A percentile compares a stretch with the other conserved stretches of the same genome.
Conservation (phyloP, 768 basidiomycete species). For the Tricholoma terreum region DNA sequence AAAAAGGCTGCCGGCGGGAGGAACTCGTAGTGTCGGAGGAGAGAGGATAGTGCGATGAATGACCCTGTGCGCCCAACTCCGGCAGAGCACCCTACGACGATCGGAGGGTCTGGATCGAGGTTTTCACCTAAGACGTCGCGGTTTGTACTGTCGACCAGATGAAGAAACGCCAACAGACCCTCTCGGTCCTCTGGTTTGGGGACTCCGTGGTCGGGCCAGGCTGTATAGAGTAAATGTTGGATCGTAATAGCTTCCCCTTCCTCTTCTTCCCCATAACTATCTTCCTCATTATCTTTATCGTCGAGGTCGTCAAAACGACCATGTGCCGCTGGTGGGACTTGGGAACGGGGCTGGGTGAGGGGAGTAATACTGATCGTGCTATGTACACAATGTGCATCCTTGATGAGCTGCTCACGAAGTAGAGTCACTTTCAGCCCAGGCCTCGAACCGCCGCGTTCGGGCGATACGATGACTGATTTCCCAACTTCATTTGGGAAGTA, state of each 20-base stretch:
- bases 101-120: slow-evolving; percentile 64
- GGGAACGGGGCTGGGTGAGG: slow-evolving; percentile 18
- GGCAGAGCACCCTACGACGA: slow-evolving; percentile 83
- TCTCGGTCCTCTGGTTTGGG: slow-evolving; percentile 57
- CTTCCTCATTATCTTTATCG: slow-evolving; percentile 10
- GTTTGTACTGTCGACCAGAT: slow-evolving; percentile 63
- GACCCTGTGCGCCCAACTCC: slow-evolving; percentile 86
- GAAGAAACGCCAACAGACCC: slow-evolving; percentile 59
- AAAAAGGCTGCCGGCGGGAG: slow-evolving; percentile 34
- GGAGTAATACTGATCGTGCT: slow-evolving; percentile 58
- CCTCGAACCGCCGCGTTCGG: slow-evolving; percentile 40
- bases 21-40: slow-evolving; percentile 61
- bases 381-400: slow-evolving; percentile 57
- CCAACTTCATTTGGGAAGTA: slow-evolving; percentile 72
- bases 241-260: slow-evolving; percentile 45
- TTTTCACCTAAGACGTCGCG: slow-evolving; percentile 36
- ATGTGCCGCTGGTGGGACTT: background rate
- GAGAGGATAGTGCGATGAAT: slow-evolving; percentile 76
- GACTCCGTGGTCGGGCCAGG: slow-evolving; percentile 88
- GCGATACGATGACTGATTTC: slow-evolving; percentile 41
- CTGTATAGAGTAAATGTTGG: slow-evolving; percentile 67
- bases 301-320: slow-evolving; percentile 8
- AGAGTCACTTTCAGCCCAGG: slow-evolving; percentile 59
- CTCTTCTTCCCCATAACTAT: slow-evolving; percentile 14
- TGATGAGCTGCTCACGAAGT: slow-evolving; percentile 38